Conservation (phyloP, 106 monocot genomes). For the Phalaenopsis equestris region DNA sequence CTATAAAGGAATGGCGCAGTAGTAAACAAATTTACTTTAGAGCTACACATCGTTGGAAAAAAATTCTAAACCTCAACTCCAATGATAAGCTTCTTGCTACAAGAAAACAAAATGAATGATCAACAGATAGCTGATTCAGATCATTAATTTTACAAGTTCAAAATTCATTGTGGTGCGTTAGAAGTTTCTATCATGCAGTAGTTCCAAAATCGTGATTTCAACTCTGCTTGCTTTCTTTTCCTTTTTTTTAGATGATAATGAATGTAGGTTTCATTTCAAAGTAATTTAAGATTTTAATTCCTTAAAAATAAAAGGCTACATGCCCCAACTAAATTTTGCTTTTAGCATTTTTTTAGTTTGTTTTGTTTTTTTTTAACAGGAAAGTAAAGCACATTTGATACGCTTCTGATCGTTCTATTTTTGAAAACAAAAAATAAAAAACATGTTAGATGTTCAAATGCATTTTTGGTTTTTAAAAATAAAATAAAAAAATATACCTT, state of each 20-base stretch:
- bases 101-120: neutral
- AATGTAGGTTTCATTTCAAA: neutral
- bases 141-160: neutral
- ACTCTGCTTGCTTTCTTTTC: neutral
- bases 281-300: too few species aligned
- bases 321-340: too few species aligned
- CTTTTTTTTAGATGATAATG: neutral
- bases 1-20: neutral
- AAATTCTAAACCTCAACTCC: neutral
- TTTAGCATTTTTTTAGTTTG: too few species aligned
- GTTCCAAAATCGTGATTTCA: neutral
- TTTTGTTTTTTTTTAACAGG: too few species aligned
- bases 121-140: neutral
- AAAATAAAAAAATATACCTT: too few species aligned
- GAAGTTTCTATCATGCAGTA: neutral
- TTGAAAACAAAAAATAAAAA: too few species aligned
- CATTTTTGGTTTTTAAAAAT: too few species aligned
- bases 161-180: neutral
- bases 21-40: neutral
- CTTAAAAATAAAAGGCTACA: too few species aligned
- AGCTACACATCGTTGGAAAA: neutral
- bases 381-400: too few species aligned
- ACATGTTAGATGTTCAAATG: too few species aligned
- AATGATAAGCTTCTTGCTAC: neutral
- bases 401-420: too few species aligned